Conservation (phyloP, 768 basidiomycete genomes). For the Mrakia gelida region DNA sequence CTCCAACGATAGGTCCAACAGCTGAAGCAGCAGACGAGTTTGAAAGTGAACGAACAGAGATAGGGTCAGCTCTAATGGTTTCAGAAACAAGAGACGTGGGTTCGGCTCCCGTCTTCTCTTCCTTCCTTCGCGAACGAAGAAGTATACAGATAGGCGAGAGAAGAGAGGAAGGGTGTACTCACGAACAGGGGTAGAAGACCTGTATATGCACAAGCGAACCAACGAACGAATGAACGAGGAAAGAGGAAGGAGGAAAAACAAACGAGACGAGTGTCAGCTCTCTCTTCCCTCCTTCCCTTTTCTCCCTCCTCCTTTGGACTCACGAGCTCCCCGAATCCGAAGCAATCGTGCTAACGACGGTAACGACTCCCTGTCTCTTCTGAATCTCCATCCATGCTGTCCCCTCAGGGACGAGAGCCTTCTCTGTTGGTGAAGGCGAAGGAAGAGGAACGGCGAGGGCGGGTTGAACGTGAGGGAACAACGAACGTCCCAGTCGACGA, state of each 20-base stretch:
- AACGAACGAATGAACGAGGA: background rate
- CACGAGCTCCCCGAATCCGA: background rate
- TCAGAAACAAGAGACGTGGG: background rate
- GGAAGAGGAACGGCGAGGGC: background rate
- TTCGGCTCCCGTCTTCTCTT: background rate
- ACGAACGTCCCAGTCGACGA: background rate
- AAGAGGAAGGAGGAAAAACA: too few species aligned
- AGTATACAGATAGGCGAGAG: background rate
- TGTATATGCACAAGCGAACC: background rate
- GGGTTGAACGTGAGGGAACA: slow-evolving; percentile 2
- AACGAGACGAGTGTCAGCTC: background rate
- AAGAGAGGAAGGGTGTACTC: background rate
- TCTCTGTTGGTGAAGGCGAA: background rate
- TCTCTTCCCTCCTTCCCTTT: background rate
- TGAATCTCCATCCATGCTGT: slow-evolving; percentile 2
- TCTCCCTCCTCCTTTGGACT: background rate
- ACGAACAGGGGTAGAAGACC: background rate
- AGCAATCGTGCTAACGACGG: background rate
- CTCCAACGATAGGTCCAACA: slow-evolving; percentile 22
- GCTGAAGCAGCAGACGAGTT: slow-evolving; percentile 1
- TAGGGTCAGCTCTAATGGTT: background rate
- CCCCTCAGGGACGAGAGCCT: background rate
- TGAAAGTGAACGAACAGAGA: background rate
- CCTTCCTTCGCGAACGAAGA: background rate
- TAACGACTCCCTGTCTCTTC: background rate